Evolutionary conservation across 805 yeast genomes (phyloP).

Genomic region (Yamadazyma tumulicola): DNA sequence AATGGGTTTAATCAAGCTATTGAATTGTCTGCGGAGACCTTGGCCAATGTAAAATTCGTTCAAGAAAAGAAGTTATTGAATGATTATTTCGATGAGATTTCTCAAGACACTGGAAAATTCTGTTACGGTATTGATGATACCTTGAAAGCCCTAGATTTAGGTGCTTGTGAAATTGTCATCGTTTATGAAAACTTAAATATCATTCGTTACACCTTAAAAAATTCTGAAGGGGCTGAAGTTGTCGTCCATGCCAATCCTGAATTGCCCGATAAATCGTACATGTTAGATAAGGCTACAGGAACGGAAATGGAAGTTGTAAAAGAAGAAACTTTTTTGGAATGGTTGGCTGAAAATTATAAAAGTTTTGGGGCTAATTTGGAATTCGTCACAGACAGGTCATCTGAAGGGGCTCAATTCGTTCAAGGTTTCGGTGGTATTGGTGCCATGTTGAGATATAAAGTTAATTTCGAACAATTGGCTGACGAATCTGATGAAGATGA

Average conservation of each 20-base stretch:
- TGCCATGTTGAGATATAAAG: slow-evolving; percentile 91
- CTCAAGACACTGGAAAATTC: slow-evolving; percentile 95
- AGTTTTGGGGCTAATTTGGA: slow-evolving; percentile 93
- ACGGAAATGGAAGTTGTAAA: slow-evolving; percentile 85
- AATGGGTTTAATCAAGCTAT: slow-evolving; percentile 99
- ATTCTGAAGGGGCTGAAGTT: slow-evolving; percentile 74
- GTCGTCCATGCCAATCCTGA: slow-evolving; percentile 71
- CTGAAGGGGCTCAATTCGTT: slow-evolving; percentile 98
- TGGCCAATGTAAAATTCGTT: slow-evolving; percentile 94
- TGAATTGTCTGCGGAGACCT: slow-evolving; percentile 93
- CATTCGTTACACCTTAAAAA: slow-evolving; percentile 79
- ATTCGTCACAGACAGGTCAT: slow-evolving; percentile 92
- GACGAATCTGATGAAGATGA: slow-evolving; percentile 85
- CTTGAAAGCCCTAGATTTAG: slow-evolving; percentile 90
- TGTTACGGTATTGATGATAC: slow-evolving; percentile 98
- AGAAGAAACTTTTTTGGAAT: slow-evolving; percentile 85
- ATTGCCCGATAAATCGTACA: slow-evolving; percentile 69
- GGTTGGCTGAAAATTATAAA: slow-evolving; percentile 97
- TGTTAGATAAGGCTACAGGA: slow-evolving; percentile 81
- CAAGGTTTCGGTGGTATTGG: slow-evolving; percentile 99
- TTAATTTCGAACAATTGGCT: slow-evolving; percentile 91
- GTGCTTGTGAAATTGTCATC: slow-evolving; percentile 91
- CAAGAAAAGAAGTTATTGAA: slow-evolving; percentile 96
- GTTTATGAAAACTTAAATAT: slow-evolving; percentile 90
- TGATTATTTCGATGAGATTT: slow-evolving; percentile 91